Percentiles rank a stretch among this genome's conserved stretches.
Evolutionary conservation across 768 basidiomycete genomes (phyloP).

Genomic region (Sporobolomyces roseus): DNA sequence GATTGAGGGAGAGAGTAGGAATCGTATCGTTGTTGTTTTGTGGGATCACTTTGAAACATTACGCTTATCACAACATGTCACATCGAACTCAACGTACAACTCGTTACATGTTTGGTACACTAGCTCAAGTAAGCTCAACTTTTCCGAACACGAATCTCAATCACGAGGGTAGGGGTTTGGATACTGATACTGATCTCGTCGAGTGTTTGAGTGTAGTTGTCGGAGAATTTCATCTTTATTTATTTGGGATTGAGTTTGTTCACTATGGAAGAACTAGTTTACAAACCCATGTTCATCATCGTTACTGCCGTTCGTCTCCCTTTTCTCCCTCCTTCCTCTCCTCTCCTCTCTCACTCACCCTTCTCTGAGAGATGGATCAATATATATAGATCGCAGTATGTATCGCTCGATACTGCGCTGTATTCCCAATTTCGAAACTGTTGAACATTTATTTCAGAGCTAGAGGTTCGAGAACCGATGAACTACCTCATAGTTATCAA

Average conservation of each 20-base stretch:
- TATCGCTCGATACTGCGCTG: constrained; percentile 90
- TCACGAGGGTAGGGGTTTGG: too few species aligned
- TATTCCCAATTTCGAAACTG: constrained; percentile 87
- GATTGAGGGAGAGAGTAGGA: constrained; percentile 56
- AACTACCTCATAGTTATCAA: constrained; percentile 94
- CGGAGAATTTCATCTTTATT: constrained; percentile 99
- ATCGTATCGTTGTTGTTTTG: constrained; percentile 98
- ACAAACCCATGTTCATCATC: constrained; percentile 89
- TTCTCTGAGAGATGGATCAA: not conserved
- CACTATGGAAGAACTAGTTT: constrained; percentile 75
- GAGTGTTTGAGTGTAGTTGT: constrained; percentile 51
- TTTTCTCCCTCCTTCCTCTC: not conserved
- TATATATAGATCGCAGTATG: constrained; percentile 66
- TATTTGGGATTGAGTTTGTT: constrained; percentile 97
- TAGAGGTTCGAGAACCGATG: constrained; percentile 79
- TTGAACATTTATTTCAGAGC: constrained; percentile 91
- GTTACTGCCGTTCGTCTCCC: constrained; percentile 64
- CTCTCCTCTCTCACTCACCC: not conserved
- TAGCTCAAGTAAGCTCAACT: constrained; percentile 68
- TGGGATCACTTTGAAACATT: constrained; percentile 97
- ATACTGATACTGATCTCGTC: too few species aligned
- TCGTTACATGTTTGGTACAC: constrained; percentile 90
- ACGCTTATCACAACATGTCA: constrained; percentile 99
- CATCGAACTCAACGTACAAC: constrained; percentile 85
- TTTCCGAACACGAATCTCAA: too few species aligned